These are phyloP conservation scores for Malus hybrid DNA, from an alignment of 331 rosid species.

Conservation along the genomic window DNA sequence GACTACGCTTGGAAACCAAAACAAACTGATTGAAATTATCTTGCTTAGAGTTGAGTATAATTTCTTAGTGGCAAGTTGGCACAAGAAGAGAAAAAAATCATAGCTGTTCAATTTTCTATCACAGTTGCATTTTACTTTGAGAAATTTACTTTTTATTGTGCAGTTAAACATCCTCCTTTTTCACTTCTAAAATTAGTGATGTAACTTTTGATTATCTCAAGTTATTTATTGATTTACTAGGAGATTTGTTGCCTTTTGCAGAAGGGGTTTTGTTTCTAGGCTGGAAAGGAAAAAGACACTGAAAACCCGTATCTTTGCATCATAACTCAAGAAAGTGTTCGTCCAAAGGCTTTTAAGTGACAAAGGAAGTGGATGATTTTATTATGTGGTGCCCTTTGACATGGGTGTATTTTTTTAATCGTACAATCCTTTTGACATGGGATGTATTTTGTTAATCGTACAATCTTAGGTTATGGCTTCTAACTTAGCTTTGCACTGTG, in stretches of 20 bases:
- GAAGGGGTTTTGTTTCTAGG: constrained; percentile 41
- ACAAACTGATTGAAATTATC: background rate
- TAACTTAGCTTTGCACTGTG: no score
- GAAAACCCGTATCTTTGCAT: constrained; percentile 30
- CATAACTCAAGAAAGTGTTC: background rate
- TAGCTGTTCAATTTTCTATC: background rate
- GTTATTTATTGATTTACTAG: background rate
- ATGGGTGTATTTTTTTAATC: no score
- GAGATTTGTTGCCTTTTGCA: constrained; percentile 31
- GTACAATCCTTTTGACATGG: no score
- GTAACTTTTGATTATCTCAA: background rate
- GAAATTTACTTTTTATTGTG: background rate
- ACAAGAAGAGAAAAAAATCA: background rate
- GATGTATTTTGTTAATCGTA: no score
- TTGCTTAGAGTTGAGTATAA: background rate
- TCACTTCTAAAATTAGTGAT: background rate
- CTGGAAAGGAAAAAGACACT: constrained; percentile 24
- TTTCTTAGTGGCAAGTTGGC: background rate
- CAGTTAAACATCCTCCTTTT: background rate
- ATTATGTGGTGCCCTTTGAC: no score
- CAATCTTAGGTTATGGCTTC: no score
- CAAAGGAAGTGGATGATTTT: no score
- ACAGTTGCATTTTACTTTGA: background rate
- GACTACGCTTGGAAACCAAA: background rate
- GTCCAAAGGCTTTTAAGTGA: no score